Evolutionary conservation across 768 basidiomycete genomes (phyloP), one percentile per base, ranked within the genome.

Genomic region (Boletus edulis): DNA sequence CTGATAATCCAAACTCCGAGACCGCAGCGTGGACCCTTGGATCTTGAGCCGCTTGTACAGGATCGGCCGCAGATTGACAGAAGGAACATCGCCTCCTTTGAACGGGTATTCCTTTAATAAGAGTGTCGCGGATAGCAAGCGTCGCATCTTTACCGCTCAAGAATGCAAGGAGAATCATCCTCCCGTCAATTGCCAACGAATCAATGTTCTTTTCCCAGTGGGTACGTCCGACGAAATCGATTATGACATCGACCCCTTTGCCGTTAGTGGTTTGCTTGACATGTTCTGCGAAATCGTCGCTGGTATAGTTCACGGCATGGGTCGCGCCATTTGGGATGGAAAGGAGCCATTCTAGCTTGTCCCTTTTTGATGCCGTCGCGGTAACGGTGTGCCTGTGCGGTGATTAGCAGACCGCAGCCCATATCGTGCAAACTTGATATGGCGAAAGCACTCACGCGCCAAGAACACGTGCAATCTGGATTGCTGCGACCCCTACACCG

Each of bases 401-500:
- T 17, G 51, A 54, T 62, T 43, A 58, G 51, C 45, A 50, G 47
- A 37, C 46, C 27, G 11, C 47, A 27, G 44, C 51, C 49, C 20
- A 43, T 45, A 49, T 15, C 3, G 5, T 43, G 41, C 22, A 41
- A 31, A 56, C 20, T 32, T 18, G 31, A 44, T 14, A 41, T 4
- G 38, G 46, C 43, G 17, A 46, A 49, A 15, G 7, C 10, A 79
- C 88, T 75, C 65, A 91, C 89, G 89, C 89, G 54, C 83, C 83
- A 57, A 79, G 81, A 43, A 79, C 65, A 24, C 90, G 83, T 18
- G 94, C 91, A 18, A 97, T 73, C 71, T 98, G 95, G 46, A 89
- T 91, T 14, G 91, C 91, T 3, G 94, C 87, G 15, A 95, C 69
- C 2, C 94, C 94, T 5, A 97, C 93, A 29, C 94, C 93, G 13